Evolutionary conservation across 768 basidiomycete species (phyloP).

Genomic region (Candolleomyces eurysporus): DNA sequence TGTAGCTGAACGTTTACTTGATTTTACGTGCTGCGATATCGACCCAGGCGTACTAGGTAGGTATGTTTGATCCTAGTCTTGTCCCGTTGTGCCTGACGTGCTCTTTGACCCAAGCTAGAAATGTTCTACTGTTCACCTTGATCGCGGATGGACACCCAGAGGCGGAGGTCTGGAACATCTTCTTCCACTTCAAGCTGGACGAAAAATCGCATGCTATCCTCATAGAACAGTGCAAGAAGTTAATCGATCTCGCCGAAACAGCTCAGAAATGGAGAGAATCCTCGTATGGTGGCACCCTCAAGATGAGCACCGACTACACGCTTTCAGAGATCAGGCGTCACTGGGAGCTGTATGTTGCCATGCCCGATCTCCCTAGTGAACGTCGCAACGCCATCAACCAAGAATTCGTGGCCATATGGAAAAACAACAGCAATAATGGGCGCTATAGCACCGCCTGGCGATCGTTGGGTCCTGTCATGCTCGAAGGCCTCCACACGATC

Average conservation of each 20-base stretch:
- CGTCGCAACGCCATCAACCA: constrained; percentile 18
- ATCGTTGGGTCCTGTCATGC: constrained; percentile 37
- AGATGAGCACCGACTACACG: constrained; percentile 39
- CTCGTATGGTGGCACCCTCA: constrained; percentile 34
- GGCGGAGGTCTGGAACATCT: constrained; percentile 38
- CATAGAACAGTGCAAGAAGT: constrained; percentile 37
- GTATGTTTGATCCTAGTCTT: constrained; percentile 13
- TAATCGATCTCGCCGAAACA: constrained; percentile 26
- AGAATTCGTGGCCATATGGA: constrained; percentile 2
- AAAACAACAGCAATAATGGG: neutral
- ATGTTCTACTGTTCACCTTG: constrained; percentile 45
- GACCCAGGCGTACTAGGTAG: constrained; percentile 46
- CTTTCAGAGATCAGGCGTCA: constrained; percentile 37
- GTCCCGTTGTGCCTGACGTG: too few relatives aligned
- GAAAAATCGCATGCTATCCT: constrained; percentile 28
- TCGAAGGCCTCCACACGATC: constrained; percentile 12
- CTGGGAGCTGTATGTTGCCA: constrained; percentile 33
- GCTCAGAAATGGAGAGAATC: constrained; percentile 19
- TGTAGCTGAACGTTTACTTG: constrained; percentile 29
- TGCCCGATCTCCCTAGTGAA: constrained; percentile 14
- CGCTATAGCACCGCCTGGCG: constrained; percentile 13
- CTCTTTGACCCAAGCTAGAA: constrained; percentile 37
- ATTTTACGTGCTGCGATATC: constrained; percentile 52
- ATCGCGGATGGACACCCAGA: constrained; percentile 28
- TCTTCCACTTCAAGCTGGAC: constrained; percentile 49